A percentile compares a stretch with the other conserved stretches of the same genome.
Evolutionary conservation across 805 yeast species (phyloP).

Genomic region (Metschnikowia vanudenii): DNA sequence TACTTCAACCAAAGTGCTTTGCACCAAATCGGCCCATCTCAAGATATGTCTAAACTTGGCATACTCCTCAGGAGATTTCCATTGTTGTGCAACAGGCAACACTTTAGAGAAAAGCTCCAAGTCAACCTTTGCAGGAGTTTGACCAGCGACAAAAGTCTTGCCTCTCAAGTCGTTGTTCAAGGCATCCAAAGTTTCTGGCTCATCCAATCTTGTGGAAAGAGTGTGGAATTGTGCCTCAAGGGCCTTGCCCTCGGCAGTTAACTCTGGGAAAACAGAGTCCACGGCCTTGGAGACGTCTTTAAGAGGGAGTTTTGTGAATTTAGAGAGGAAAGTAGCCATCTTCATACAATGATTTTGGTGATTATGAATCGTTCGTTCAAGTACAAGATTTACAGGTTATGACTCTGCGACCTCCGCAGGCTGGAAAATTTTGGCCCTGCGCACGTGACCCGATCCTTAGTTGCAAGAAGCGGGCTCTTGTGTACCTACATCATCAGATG

Average conservation of each 20-base stretch:
- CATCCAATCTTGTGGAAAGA: conserved; percentile 56
- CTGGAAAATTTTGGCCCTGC: conserved; percentile 13
- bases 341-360: conserved; percentile 7
- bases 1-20: conserved; percentile 59
- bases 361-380: no score
- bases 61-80: conserved; percentile 54
- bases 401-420: conserved; percentile 2
- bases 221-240: conserved; percentile 77
- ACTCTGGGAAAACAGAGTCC: conserved; percentile 27
- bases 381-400: not conserved
- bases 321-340: conserved; percentile 32
- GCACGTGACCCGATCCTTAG: conserved; percentile 11
- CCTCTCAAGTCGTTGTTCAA: conserved; percentile 70
- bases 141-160: conserved; percentile 70
- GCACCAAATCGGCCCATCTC: conserved; percentile 91
- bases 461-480: no score
- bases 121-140: conserved; percentile 68
- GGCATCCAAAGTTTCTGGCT: conserved; percentile 42
- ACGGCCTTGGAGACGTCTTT: conserved; percentile 24
- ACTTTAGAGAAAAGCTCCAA: conserved; percentile 64
- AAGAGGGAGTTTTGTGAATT: conserved; percentile 32
- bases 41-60: conserved; percentile 75
- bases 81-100: conserved; percentile 55
- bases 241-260: conserved; percentile 57
- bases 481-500: no score